A percentile compares a stretch with the other conserved stretches of the same genome.
Conservation (phyloP, 1,284 basidiomycete species). For the Ustilago esculenta region DNA sequence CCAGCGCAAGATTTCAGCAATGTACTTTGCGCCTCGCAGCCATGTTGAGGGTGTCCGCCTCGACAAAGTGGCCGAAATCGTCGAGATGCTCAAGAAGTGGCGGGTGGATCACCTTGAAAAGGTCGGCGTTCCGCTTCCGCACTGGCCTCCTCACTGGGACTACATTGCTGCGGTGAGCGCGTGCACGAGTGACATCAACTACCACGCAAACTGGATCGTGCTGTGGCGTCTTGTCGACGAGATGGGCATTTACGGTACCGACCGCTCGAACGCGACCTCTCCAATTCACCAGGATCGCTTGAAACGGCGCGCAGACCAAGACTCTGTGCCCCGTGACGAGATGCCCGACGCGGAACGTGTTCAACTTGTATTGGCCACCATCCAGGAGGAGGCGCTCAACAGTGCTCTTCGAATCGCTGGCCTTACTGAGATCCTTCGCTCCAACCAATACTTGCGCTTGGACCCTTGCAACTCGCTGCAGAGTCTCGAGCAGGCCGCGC, state of each 20-base stretch:
- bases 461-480: conserved; percentile 50
- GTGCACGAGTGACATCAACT: conserved; percentile 84
- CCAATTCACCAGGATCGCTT: conserved; percentile 27
- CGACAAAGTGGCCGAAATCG: conserved; percentile 73
- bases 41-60: conserved; percentile 80
- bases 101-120: conserved; percentile 77
- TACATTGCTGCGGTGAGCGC: conserved; percentile 82
- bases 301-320: conserved; percentile 9
- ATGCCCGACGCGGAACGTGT: conserved; percentile 48
- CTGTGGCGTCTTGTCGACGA: conserved; percentile 74
- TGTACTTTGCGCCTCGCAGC: conserved; percentile 80
- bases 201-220: conserved; percentile 80
- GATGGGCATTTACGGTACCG: conserved; percentile 73
- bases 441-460: conserved; percentile 52
- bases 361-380: conserved; percentile 17
- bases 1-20: conserved; percentile 78
- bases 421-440: conserved; percentile 72
- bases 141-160: conserved; percentile 84
- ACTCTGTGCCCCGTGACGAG: conserved; percentile 11
- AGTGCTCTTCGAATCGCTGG: conserved; percentile 86
- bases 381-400: conserved; percentile 79
- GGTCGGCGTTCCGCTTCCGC: conserved; percentile 78
- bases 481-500: conserved; percentile 29
- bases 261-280: conserved; percentile 38
- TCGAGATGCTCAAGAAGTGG: conserved; percentile 77